A percentile compares a stretch with the other conserved stretches of the same genome.
Evolutionary conservation across 2,329 filamentous ascomycete species (phyloP).

Genomic region (Didymella pinodella): DNA sequence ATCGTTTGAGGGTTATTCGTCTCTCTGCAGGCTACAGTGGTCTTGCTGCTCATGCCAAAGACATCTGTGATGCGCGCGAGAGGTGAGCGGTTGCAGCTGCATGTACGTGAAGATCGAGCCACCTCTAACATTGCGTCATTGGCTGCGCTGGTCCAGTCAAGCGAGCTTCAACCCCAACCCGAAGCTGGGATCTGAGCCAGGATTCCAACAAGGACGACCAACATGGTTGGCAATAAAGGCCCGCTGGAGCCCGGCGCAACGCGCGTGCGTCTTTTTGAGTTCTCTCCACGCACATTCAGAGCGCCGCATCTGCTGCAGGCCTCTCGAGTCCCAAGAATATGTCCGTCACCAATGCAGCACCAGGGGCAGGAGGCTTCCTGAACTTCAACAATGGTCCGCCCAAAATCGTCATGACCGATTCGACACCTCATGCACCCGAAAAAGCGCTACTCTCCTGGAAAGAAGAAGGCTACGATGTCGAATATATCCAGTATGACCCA

Average conservation of each 20-base stretch:
- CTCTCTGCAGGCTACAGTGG: not conserved
- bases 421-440: slow-evolving; percentile 50
- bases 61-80: not conserved
- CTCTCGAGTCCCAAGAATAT: slow-evolving; percentile 22
- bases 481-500: slow-evolving; percentile 48
- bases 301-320: not conserved
- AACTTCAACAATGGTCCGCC: slow-evolving; percentile 49
- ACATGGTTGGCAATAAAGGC: slow-evolving; percentile 18
- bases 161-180: slow-evolving; percentile 17
- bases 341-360: slow-evolving; percentile 40
- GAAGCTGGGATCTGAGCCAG: slow-evolving; percentile 25
- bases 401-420: slow-evolving; percentile 51
- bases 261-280: slow-evolving; percentile 7
- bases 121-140: slow-evolving; percentile 21
- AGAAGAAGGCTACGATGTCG: slow-evolving; percentile 55
- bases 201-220: slow-evolving; percentile 25
- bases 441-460: slow-evolving; percentile 51
- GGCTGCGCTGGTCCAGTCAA: slow-evolving; percentile 4
- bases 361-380: slow-evolving; percentile 44
- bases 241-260: slow-evolving; percentile 11
- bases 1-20: not conserved
- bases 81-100: not conserved
- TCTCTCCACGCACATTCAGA: not conserved
- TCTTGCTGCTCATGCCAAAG: not conserved
- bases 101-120: slow-evolving; percentile 9